Evolutionary conservation across 495 filamentous ascomycete species (phyloP).

Genomic region (Hypoxylon intermedium): DNA sequence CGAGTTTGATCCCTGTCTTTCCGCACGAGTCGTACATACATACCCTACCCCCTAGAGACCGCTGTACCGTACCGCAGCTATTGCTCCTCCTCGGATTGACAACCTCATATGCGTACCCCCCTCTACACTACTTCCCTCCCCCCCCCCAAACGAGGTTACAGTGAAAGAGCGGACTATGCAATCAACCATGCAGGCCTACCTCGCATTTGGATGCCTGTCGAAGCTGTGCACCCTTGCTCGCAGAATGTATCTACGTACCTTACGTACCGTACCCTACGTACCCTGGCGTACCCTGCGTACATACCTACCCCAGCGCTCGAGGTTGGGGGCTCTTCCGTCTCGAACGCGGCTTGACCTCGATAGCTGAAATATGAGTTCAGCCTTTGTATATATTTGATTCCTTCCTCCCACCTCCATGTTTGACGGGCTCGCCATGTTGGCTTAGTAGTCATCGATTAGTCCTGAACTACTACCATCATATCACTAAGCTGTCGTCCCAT

Average conservation of each 20-base stretch:
- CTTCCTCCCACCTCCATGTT: constrained; percentile 30
- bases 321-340: constrained; percentile 27
- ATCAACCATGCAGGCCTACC: constrained; percentile 29
- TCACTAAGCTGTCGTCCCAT: too few species aligned
- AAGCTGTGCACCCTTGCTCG: constrained; percentile 27
- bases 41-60: neutral
- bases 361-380: constrained; percentile 13
- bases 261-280: neutral
- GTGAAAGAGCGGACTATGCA: constrained; percentile 41
- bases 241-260: too few species aligned
- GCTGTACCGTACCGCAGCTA: neutral
- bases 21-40: constrained; percentile 15
- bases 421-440: too few species aligned
- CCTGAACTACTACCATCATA: constrained; percentile 34
- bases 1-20: neutral
- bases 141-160: constrained; percentile 33
- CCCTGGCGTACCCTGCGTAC: neutral
- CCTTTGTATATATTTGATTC: constrained; percentile 36
- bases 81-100: constrained; percentile 28
- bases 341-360: constrained; percentile 30
- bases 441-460: too few species aligned
- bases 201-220: constrained; percentile 43
- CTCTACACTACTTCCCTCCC: constrained; percentile 33
- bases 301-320: neutral
- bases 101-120: constrained; percentile 12